phyloP scores from a whole-genome alignment of 331 rosid species.

The Pyrus hybrid region DNA sequence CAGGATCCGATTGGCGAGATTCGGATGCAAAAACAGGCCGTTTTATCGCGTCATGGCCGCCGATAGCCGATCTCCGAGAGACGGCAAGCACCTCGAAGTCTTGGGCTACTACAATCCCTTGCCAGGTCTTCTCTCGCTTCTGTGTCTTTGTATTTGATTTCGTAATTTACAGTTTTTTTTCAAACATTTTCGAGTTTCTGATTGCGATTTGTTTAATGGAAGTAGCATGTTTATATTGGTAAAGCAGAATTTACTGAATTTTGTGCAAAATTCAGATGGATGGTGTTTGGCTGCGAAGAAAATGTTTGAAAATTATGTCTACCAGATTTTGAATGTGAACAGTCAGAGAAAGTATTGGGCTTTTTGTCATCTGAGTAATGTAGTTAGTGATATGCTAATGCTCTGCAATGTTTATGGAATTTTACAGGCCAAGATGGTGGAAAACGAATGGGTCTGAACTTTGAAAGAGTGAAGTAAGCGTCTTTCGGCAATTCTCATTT shows the following conservation, averaged over 20 bases:
- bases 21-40: constrained; percentile 82
- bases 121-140: constrained; percentile 41
- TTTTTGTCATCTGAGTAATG: neutral
- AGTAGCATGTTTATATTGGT: neutral
- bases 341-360: neutral
- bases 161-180: too few species aligned
- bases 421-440: constrained; percentile 77
- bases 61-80: constrained; percentile 86
- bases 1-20: constrained; percentile 67
- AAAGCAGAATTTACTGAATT: neutral
- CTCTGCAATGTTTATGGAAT: constrained; percentile 12
- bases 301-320: neutral
- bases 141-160: neutral
- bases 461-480: constrained; percentile 89
- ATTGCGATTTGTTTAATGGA: neutral
- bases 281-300: neutral
- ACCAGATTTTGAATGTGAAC: neutral
- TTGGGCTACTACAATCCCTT: constrained; percentile 86
- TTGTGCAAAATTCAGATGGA: neutral
- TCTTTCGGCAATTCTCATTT: neutral
- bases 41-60: constrained; percentile 90
- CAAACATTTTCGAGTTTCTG: neutral
- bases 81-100: constrained; percentile 82
- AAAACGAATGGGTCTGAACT: constrained; percentile 90
- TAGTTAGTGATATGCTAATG: constrained; percentile 11